Base-by-base conservation (phyloP, 192 early-diverging fungal genomes). In the Oehlia diaphana region DNA sequence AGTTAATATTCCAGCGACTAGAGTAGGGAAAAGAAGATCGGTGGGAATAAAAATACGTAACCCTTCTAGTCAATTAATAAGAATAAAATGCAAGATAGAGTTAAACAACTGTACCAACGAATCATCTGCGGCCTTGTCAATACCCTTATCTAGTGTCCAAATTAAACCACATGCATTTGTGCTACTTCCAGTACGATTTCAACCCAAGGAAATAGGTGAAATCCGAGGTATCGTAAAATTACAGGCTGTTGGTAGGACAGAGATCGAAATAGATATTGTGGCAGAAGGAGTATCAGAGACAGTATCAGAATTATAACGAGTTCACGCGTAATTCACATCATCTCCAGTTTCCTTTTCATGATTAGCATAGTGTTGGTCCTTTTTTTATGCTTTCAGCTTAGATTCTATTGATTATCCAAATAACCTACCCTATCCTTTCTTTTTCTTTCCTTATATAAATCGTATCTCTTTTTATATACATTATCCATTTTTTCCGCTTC, bases 401-500 rank as follows among this genome's bases (percentile, higher is more conserved):
- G 50, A 53, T 53, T 5, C 39, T 42, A 42, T 42, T 42, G 39
- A 5, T 5, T 42, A 42, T 8, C 39, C 39, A 42, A 42, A 42
- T 8, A 42, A 42, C 39, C 16, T 21, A 16, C 53, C 6, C 53
- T 19, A 16, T 21, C 53, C 53, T 58, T n/a, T 19, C 53, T 4
- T 19, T 50, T 37, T 4, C 10, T 50, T 53, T 4, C 10, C 13
- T 53, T 58, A 58, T 7, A 58, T 58, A 58, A 58, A 58, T 19
- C 50, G 4, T 16, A 50, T 53, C 16, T 53, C 50, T 37, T 53
- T 53, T 53, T 21, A 21, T 21, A 21, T 58, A 21, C 14, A 21
- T 58, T 58, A 58, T 58, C 16, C 14, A 19, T 95, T 94, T 87
- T 96, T 96, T 7, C 6, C 53, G 53, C 53, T 58, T 58, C 16